Conservation (phyloP, 2,329 filamentous ascomycete species). For the Onygenales sp. region DNA sequence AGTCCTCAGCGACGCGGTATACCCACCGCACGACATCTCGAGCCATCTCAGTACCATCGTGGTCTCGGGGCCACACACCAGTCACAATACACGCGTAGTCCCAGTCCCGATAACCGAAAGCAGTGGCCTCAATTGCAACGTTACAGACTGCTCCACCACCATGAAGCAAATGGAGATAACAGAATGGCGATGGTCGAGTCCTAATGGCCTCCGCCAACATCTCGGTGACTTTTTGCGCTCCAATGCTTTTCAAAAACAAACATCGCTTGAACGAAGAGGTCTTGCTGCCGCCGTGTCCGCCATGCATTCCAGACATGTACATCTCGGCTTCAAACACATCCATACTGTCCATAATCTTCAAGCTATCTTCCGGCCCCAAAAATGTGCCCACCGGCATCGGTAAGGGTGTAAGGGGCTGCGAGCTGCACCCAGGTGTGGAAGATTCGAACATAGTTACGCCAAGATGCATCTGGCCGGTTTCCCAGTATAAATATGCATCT, state of each 20-base stretch:
- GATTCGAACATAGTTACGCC: conserved; percentile 43
- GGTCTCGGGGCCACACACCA: conserved; percentile 49
- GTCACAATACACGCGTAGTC: conserved; percentile 56
- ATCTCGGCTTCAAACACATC: conserved; percentile 51
- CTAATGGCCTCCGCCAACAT: conserved; percentile 38
- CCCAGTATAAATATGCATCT: conserved; percentile 49
- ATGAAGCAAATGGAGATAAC: conserved; percentile 56
- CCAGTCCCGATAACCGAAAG: conserved; percentile 57
- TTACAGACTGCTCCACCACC: conserved; percentile 46
- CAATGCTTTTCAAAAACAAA: conserved; percentile 47
- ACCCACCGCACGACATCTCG: conserved; percentile 43
- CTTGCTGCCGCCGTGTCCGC: conserved; percentile 48
- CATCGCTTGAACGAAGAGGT: conserved; percentile 58
- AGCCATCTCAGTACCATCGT: conserved; percentile 38
- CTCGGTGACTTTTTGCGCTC: conserved; percentile 21
- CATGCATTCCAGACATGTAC: conserved; percentile 52
- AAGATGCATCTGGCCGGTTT: conserved; percentile 38
- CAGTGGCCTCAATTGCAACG: conserved; percentile 37
- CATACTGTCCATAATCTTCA: conserved; percentile 36
- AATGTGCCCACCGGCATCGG: conserved; percentile 11
- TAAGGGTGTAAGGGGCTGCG: conserved; percentile 6
- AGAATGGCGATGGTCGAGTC: conserved; percentile 42
- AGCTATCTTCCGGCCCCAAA: conserved; percentile 25
- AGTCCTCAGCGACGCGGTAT: conserved; percentile 38
- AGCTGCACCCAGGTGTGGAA: conserved; percentile 15